Base-by-base conservation (phyloP, 1,284 basidiomycete genomes). In the Pseudozyma sp. region DNA sequence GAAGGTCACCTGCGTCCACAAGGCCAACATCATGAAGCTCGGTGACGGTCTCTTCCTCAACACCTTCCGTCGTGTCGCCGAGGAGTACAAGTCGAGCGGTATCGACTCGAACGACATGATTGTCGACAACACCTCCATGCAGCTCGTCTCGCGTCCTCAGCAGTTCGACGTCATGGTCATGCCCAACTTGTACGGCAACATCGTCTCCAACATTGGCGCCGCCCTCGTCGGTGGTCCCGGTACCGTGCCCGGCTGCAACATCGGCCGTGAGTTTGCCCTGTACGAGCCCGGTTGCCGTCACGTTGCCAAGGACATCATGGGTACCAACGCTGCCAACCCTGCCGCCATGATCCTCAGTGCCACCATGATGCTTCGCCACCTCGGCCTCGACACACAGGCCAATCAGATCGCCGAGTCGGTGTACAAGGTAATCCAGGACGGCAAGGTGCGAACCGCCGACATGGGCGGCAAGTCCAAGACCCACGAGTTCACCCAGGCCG, bases 21-120 rank as follows among this genome's bases (percentile, higher is more conserved):
- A 99, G 88, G 97, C 97, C 84, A 99, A 99, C 89, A 99, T 99
- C 88, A 99, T 99, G 97, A 99, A 99, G 87, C 91, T 99, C 81
- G 96, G 95, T 85, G 97, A 99, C 85, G 97, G 97, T 87, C 90
- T 99, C 51, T 99, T 99, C 91, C 89, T 99, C 81, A 97, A 96
- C 87, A 98, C 96, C 33, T 99, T 97, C 91, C 92, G 94, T 81
- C 89, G 90, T 71, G 90, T 99, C 66, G 97, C 95, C 40, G 93
- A 99, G 86, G 88, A 89, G 84, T 99, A 99, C 90, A 93, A 91
- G 87, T 91, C 90, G 68, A 89, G 92, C 61, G 97, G 97, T 57
- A 95, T 99, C 84, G 89, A 90, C 82, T 93, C 89, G 85, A 96
- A 97, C 85, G 92, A 96, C 86, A 99, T 99, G 96, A 99, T 99